Evolutionary conservation across 345 rosid genomes (phyloP), one percentile per base, ranked within the genome.

Genomic region (thale cress (Arabidopsis thaliana)): DNA sequence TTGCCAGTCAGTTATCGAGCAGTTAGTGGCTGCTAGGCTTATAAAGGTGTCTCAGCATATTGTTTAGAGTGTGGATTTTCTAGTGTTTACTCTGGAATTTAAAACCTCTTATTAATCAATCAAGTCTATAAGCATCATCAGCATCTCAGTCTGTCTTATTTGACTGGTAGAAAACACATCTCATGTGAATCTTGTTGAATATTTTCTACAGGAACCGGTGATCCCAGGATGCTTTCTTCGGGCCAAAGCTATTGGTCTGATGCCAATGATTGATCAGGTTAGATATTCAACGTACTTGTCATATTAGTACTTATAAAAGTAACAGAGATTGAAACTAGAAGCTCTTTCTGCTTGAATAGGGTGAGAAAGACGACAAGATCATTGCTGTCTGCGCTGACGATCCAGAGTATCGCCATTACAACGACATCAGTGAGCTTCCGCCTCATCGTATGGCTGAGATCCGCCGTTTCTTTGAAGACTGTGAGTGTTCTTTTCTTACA

Each of bases 241-340:
- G 49, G 97, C 97, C 69, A 95, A 87, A 82, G 99, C 99, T 63
- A 92, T 95, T 42, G 99, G 99, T 67, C 89, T 95, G 55, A 95
- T 95, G 99, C 99, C 99, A 79, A 95, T 95, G 99, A 95, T 95
- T 71, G 99, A 95, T 71, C 97, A 90, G 91, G 99, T 92, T n/a
- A 45, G 61, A 48, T 32, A 71, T 45, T 69, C 60, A 72, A 38
- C 55, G 34, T 59, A 8, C 40, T 4, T 79, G 41, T 71, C 68
- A 74, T 68, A 22, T 48, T 51, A 8, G 45, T 45, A 16, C 32
- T 49, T 5, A 28, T 45, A 7, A 42, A 56, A 55, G 42, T 13
- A 51, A 63, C 34, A 40, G 40, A 73, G 49, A 11, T 5, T 25
- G n/a, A 60, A 61, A 34, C 25, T 25, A 14, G 46, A 40, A 11